Evolutionary conservation across 208 protist species (phyloP).

Genomic region (Trypanosoma platydactyli): DNA sequence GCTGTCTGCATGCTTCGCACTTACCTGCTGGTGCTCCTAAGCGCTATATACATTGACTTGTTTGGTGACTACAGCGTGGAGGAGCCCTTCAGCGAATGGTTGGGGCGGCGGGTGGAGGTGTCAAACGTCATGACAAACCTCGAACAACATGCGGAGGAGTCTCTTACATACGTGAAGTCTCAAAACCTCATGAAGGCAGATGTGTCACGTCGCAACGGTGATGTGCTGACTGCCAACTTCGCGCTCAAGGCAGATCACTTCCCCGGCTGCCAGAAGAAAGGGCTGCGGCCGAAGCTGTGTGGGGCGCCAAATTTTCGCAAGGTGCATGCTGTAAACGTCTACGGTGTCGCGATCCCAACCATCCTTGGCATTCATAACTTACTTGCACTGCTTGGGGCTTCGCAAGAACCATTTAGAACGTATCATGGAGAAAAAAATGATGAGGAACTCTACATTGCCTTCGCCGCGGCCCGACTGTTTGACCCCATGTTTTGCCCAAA

Average conservation of each 20-base stretch:
- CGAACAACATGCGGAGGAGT: conserved; percentile 57
- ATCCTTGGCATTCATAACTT: conserved; percentile 80
- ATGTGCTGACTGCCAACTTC: conserved; percentile 88
- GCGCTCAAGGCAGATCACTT: conserved; percentile 90
- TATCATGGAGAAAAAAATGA: conserved; percentile 83
- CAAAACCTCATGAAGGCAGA: conserved; percentile 77
- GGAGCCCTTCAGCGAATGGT: conserved; percentile 70
- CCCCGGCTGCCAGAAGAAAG: conserved; percentile 88
- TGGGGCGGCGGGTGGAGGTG: conserved; percentile 61
- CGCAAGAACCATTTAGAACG: conserved; percentile 54
- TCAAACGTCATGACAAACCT: conserved; percentile 78
- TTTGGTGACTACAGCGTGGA: conserved; percentile 35
- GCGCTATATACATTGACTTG: conserved; percentile 77
- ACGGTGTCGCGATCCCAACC: conserved; percentile 87
- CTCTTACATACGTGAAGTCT: conserved; percentile 67
- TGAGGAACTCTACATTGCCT: conserved; percentile 72
- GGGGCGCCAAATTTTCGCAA: conserved; percentile 89
- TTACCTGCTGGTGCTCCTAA: conserved; percentile 84
- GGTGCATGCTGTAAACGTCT: conserved; percentile 81
- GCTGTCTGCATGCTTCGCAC: conserved; percentile 64
- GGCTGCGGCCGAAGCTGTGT: conserved; percentile 74
- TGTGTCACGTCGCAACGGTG: conserved; percentile 63
- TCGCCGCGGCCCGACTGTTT: conserved; percentile 78
- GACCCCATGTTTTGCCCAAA: conserved; percentile 68
- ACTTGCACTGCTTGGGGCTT: conserved; percentile 84